Base-by-base conservation (phyloP, 73 alveolate genomes). In the Symbiodinium pilosum region DNA sequence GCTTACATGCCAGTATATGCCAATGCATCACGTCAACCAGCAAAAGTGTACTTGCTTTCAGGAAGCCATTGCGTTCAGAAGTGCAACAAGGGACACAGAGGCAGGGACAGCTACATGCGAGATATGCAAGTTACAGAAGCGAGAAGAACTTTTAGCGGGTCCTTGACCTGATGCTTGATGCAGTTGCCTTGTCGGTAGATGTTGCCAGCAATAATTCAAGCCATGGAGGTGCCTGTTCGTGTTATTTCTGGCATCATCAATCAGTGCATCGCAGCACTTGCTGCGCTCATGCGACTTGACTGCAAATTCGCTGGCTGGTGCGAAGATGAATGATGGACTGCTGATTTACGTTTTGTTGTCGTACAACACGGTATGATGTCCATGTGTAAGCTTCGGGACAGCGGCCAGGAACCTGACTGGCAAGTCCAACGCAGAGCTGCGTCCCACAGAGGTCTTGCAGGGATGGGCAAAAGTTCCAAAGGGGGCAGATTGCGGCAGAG, bases 191-290 rank as follows among this genome's bases (percentile, higher is more conserved):
- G n/a, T n/a, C n/a, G n/a, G n/a, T n/a, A n/a, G n/a, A 47, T 47
- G 59, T 14, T 64, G 24, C 30, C 59, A 14, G 59, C 59, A n/a
- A 14, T 47, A 47, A 16, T 4, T 14, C 30, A 59, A 5, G 77
- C 77, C 34, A 39, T 43, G 42, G 81, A 91, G 97, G 59, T 91
- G 24, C 97, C 97, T 24, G 97, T 91, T 44, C 97, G 97, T 32
- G 39, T 69, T 47, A 43, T 91, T 56, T 64, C 88, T n/a, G 88
- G 89, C 54, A 91, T 91, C 89, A 69, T 91, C 89, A 91, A 91
- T 88, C 77, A 68, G 41, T 43, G 97, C 88, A 71, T 91, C 77
- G 88, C 97, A 32, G 77, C 97, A n/a, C 77, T 91, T 75, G 97
- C 97, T 30, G 87, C 89, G 40, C 28, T 91, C 41, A 91, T 91